Percentiles rank a stretch among this genome's conserved stretches.
Evolutionary conservation across 2,329 filamentous ascomycete species (phyloP).

Genomic region (Byssothecium circinans): DNA sequence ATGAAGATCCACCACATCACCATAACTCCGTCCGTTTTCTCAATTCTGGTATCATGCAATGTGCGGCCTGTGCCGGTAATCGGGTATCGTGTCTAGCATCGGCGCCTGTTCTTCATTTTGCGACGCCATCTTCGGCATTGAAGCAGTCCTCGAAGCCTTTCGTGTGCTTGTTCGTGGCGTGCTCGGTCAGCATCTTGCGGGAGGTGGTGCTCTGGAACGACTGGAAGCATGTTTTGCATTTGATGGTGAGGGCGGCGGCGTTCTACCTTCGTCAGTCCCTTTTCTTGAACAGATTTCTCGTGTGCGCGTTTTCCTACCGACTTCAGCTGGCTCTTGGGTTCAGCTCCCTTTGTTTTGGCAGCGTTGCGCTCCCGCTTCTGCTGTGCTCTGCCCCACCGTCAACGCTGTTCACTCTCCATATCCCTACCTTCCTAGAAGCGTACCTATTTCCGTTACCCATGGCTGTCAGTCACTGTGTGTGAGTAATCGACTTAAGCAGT

Average conservation of each 20-base stretch:
- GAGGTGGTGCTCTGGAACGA: conserved; percentile 79
- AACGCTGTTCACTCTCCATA: conserved; percentile 12
- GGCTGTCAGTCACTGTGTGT: conserved; percentile 15
- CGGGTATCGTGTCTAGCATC: background rate
- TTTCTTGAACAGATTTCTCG: background rate
- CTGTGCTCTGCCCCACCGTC: conserved; percentile 33
- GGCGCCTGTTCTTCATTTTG: conserved; percentile 3
- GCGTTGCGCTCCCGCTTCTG: conserved; percentile 44
- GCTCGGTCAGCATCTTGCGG: conserved; percentile 69
- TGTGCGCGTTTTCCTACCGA: conserved; percentile 25
- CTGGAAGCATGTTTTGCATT: conserved; percentile 75
- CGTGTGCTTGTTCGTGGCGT: conserved; percentile 76
- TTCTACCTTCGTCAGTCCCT: conserved; percentile 55
- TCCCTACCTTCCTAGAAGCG: conserved; percentile 2
- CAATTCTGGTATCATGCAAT: conserved; percentile 17
- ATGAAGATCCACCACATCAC: background rate
- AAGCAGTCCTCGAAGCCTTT: conserved; percentile 74
- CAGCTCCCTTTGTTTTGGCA: conserved; percentile 28
- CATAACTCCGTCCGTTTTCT: conserved; percentile 3
- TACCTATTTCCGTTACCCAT: conserved; percentile 46
- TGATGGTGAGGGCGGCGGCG: conserved; percentile 72
- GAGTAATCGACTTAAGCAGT: conserved; percentile 1
- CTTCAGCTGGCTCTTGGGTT: conserved; percentile 42
- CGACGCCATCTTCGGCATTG: conserved; percentile 37
- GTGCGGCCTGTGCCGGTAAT: background rate